Percentiles rank a stretch among this genome's conserved stretches.
Evolutionary conservation across 352 stramenopile species (phyloP).

Genomic region (Globisporangium carolinianum): DNA sequence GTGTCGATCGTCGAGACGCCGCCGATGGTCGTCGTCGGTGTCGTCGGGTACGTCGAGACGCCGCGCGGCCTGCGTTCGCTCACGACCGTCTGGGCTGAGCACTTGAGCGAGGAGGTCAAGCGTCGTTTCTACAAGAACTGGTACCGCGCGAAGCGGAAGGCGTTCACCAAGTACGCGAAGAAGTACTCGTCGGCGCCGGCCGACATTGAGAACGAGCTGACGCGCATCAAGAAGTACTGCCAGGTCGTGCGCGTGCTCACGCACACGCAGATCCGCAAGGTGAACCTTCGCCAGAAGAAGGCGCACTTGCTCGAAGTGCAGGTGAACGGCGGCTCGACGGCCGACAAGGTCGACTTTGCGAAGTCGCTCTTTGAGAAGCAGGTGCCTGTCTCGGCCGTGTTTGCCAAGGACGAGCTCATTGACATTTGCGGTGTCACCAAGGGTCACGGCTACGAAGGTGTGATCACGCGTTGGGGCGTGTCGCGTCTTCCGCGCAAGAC

Average conservation of each 20-base stretch:
- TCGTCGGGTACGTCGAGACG: constrained; percentile 99
- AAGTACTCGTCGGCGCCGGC: constrained; percentile 94
- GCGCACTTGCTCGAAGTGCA: constrained; percentile 99
- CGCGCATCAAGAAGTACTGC: constrained; percentile 99
- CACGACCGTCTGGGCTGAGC: constrained; percentile 99
- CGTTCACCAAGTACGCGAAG: constrained; percentile 99
- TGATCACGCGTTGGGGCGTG: constrained; percentile 99
- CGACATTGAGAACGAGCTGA: constrained; percentile 96
- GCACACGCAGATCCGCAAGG: constrained; percentile 99
- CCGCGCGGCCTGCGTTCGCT: constrained; percentile 97
- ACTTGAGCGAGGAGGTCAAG: constrained; percentile 99
- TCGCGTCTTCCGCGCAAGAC: constrained; percentile 99
- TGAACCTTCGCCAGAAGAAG: constrained; percentile 99
- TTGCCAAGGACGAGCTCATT: constrained; percentile 97
- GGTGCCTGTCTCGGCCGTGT: constrained; percentile 94
- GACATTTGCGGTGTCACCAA: constrained; percentile 99
- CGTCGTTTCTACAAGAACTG: constrained; percentile 99
- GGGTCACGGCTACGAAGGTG: constrained; percentile 98
- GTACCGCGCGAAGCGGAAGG: constrained; percentile 99
- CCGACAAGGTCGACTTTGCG: constrained; percentile 99
- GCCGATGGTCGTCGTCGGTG: constrained; percentile 98
- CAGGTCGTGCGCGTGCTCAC: constrained; percentile 98
- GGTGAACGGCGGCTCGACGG: constrained; percentile 96
- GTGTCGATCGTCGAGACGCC: constrained; percentile 99
- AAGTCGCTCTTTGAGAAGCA: constrained; percentile 99